Evolutionary conservation across 352 stramenopile genomes (phyloP).

Genomic region (Pythium catenulatum): DNA sequence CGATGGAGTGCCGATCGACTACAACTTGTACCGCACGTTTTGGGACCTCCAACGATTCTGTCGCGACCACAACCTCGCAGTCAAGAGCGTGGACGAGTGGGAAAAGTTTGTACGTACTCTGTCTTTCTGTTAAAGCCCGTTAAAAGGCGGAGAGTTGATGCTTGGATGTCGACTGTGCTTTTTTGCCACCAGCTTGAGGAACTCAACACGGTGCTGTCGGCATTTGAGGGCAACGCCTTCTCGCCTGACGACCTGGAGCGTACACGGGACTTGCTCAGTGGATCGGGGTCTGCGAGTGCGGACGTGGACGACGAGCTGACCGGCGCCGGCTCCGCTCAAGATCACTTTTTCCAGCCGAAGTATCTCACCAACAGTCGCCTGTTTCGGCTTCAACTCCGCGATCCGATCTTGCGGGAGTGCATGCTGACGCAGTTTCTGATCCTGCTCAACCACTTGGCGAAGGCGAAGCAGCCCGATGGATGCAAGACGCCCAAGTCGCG

Average conservation of each 20-base stretch:
- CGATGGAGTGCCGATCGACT: conserved; percentile 87
- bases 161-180: background rate
- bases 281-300: background rate
- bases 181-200: conserved; percentile 78
- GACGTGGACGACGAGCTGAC: conserved; percentile 32
- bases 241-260: conserved; percentile 88
- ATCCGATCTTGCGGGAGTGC: conserved; percentile 93
- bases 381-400: conserved; percentile 93
- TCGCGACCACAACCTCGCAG: conserved; percentile 82
- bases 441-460: conserved; percentile 85
- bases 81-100: conserved; percentile 83
- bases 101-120: conserved; percentile 93
- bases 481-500: conserved; percentile 78
- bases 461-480: conserved; percentile 72
- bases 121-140: no score
- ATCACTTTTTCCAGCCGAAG: conserved; percentile 95
- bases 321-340: conserved; percentile 58
- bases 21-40: conserved; percentile 95
- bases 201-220: conserved; percentile 85
- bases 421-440: conserved; percentile 94
- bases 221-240: conserved; percentile 93
- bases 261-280: conserved; percentile 71
- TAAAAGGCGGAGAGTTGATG: no score
- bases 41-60: conserved; percentile 95
- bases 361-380: conserved; percentile 95